Evolutionary conservation across 768 basidiomycete genomes (phyloP), one percentile per base, ranked within the genome.

Genomic region (Guyanaporus albipodus): DNA sequence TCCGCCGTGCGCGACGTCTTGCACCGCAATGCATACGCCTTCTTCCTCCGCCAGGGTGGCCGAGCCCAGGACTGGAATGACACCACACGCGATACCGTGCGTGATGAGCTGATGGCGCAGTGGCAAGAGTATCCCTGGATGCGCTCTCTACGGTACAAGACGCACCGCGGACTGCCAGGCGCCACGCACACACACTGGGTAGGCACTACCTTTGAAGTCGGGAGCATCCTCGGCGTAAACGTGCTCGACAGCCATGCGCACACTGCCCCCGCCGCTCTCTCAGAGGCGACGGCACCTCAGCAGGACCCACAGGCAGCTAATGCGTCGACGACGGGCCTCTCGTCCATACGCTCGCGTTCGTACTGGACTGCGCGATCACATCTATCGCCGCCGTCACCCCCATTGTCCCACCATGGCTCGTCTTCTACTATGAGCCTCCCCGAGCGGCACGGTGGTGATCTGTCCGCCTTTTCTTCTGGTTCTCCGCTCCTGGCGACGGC

Each of bases 51-150:
- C 28, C 69, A 77, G 44, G 88, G 87, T 8, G 87, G 87, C 21
- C 71, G 71, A 12, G 67, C 64, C 24, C 80, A 85, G 49, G 78
- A 85, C 52, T 91, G 87, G 87, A 74, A 72, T 22, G 79, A 80
- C 32, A 65, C 70, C 22, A 67, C 76, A 42, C 79, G 80, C 52
- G 69, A 68, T 34, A 68, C 66, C 54, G 54, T 79, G 2, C 67
- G 75, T 12, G 73, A 79, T 51, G 83, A 83, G 52, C 73, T 90
- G 69, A 65, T 77, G 45, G 63, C 66, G 38, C 71, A 73, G 14
- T 89, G 86, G 85, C 73, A 71, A 53, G 73, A 80, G 32, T 86
- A 77, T 42, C 82, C 83, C 43, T 90, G 87, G 84, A 79, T 76
- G 1, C 54, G 64, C 44, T 59, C 74, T 34, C 69, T 75, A 63